Percentiles rank a stretch among this genome's conserved stretches.
These are phyloP conservation scores for Theobroma grandiflorum DNA, from an alignment of 441 rosid genomes.

Conservation along the genomic window DNA sequence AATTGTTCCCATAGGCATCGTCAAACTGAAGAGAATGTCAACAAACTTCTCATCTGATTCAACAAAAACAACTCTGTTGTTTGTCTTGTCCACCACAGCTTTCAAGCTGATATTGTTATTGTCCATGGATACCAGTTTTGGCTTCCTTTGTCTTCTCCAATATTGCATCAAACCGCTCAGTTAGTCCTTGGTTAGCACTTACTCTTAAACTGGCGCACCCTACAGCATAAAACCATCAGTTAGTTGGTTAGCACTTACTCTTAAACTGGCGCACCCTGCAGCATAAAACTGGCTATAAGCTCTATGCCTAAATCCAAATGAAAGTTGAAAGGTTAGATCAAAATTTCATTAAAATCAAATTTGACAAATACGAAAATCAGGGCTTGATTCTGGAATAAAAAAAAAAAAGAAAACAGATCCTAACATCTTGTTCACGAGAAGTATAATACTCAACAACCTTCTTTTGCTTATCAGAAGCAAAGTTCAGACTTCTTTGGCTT, in stretches of 20 bases:
- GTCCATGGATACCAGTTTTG: background rate
- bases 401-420: background rate
- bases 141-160: background rate
- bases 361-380: background rate
- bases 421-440: background rate
- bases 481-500: too few species aligned
- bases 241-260: background rate
- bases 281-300: background rate
- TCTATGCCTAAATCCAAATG: background rate
- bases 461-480: background rate
- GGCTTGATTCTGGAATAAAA: background rate
- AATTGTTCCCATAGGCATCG: constrained; percentile 37
- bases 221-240: background rate
- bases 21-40: constrained; percentile 42
- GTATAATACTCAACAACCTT: background rate
- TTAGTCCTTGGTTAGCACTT: background rate
- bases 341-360: background rate
- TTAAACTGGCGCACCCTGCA: background rate
- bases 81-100: constrained; percentile 33
- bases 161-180: background rate
- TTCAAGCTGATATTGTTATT: constrained; percentile 25
- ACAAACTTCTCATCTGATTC: constrained; percentile 32
- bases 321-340: background rate
- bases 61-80: constrained; percentile 32
- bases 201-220: background rate